phyloP scores from a whole-genome alignment of 2,329 filamentous ascomycete genomes.

The Colletotrichum trifolii region DNA sequence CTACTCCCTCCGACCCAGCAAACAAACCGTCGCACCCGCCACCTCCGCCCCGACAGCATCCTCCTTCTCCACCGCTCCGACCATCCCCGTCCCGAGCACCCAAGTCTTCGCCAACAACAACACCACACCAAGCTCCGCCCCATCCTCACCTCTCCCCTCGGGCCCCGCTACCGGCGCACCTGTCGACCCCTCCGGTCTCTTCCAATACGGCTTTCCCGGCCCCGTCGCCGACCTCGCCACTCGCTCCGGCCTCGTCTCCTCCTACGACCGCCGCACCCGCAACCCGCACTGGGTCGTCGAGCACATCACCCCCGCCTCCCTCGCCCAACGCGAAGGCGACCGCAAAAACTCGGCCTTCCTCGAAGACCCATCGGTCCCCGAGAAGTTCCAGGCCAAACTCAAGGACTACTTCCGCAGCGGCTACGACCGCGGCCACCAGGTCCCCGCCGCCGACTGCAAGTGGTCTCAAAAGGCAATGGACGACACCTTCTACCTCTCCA shows the following conservation, averaged over 20 bases:
- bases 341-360: constrained; percentile 84
- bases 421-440: constrained; percentile 96
- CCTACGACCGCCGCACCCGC: constrained; percentile 88
- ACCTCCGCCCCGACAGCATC: constrained; percentile 42
- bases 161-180: constrained; percentile 52
- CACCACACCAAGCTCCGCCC: constrained; percentile 41
- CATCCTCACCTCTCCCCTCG: constrained; percentile 43
- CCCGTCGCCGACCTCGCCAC: constrained; percentile 85
- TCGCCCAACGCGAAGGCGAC: constrained; percentile 80
- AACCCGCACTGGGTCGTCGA: constrained; percentile 97
- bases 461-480: constrained; percentile 97
- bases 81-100: constrained; percentile 65
- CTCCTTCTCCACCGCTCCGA: constrained; percentile 43
- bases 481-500: constrained; percentile 90
- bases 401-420: constrained; percentile 95
- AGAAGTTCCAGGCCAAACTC: constrained; percentile 88
- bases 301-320: constrained; percentile 92
- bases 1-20: constrained; percentile 65
- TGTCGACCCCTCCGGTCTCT: constrained; percentile 80
- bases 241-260: constrained; percentile 81
- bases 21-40: constrained; percentile 46
- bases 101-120: constrained; percentile 57
- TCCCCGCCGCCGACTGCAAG: constrained; percentile 94
- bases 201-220: constrained; percentile 92
- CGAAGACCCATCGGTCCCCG: constrained; percentile 83